Base-by-base conservation (phyloP, 768 basidiomycete species). In the Naematelia aurantialba region DNA sequence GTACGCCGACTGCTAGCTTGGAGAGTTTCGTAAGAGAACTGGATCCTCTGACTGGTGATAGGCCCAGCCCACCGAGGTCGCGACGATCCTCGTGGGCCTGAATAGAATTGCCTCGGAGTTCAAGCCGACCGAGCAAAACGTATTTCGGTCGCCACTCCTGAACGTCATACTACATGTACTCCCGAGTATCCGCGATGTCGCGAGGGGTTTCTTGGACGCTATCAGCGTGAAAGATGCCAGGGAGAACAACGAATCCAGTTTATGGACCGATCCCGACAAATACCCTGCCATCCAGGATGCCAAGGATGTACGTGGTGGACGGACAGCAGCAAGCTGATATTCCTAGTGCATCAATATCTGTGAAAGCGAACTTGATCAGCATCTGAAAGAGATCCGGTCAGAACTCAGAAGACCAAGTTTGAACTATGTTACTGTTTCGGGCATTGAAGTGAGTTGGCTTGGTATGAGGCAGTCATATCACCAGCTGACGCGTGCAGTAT, bases 41-140 rank as follows among this genome's bases (percentile, higher is more conserved):
- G 12, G 10, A n/a, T 24, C 46, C 11, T n/a, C n/a, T n/a, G n/a
- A n/a, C n/a, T n/a, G n/a, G n/a, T n/a, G n/a, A n/a, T n/a, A 78
- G 65, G 91, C 89, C 53, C 87, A 87, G 1, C 89, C 93, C 0
- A 81, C 85, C 70, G 94, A 99, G 71, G 81, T 97, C 12, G 83
- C 85, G 0, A 74, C 83, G 4, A 79, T 97, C 14, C 81, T 98
- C 4, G 81, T 83, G 4, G 88, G 89, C 2, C 88, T 97, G 64
- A 79, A 82, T 39, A 86, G 84, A 53, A 80, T 96, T 46, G 86
- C 84, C 0, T 77, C 76, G 24, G 82, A 87, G 1, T 91, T 90
- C 62, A 65, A 64, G 29, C 59, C 65, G 4, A 39, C 50, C 29
- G 80, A 82, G 8, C 73, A 83, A 10, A 76, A 80, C 1, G 83